Base-by-base conservation (phyloP, 148 eudicot species). In the Rhododendron mucronatum region DNA sequence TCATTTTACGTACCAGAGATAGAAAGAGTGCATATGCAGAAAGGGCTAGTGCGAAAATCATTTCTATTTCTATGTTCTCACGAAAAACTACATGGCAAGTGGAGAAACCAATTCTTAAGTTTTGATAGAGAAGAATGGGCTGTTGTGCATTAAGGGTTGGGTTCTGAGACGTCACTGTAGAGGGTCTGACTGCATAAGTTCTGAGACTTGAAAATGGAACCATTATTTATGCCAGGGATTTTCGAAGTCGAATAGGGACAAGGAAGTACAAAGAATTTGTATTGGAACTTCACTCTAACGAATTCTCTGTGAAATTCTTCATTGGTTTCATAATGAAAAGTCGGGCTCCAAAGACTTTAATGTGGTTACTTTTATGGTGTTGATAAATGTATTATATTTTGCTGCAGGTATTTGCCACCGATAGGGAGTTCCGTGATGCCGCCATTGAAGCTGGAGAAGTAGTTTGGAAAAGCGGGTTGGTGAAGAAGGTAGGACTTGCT, bases 361-460 rank as follows among this genome's bases (percentile, higher is more conserved):
- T 18, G 30, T 1, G 37, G 14, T 67, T 15, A 26, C 33, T 26
- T n/a, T 28, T 69, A 28, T 69, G 13, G 37, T 69, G 37, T 69
- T 69, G 39, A 28, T 30, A 13, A 55, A 26, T 35, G 26, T n/a
- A 33, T 26, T 50, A 3, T 59, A 21, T 87, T 28, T 48, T 74
- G 47, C 13, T 30, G 69, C 90, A 94, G 96, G 95, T 95, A 23
- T 91, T 93, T 79, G 89, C 92, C 5, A 85, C 63, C 23, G 95
- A 91, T 1, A 86, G 94, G 85, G 98, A 95, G 8, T 93, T 94
- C 78, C 94, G 95, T 3, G 91, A 92, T 80, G 96, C 95, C 5
- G 98, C 98, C 11, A 91, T 92, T 48, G 94, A 95, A 90, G 98
- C 95, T 71, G 98, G 96, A 82, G 98, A 94, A 84, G 98, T 95